Conservation (phyloP, 2,329 filamentous ascomycete species). For the Scleromitrula shiraiana region DNA sequence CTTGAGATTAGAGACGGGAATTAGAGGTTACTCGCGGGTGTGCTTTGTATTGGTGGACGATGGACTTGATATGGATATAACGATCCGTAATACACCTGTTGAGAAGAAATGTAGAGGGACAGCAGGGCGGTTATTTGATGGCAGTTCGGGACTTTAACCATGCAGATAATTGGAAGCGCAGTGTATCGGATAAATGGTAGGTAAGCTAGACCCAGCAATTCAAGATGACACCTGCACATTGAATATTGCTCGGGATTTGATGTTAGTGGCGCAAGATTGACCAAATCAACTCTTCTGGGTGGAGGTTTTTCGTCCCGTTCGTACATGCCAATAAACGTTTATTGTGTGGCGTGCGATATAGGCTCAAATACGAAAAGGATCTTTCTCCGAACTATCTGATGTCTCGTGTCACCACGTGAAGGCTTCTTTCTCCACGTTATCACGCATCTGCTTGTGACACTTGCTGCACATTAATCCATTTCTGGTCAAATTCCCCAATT, state of each 20-base stretch:
- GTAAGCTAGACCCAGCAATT: neutral
- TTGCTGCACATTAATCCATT: neutral
- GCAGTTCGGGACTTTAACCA: neutral
- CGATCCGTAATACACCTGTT: neutral
- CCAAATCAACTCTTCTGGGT: neutral
- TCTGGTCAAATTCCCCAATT: neutral
- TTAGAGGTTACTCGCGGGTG: neutral
- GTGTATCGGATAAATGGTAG: neutral
- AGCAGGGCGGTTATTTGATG: neutral
- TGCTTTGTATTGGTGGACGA: neutral
- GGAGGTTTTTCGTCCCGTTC: neutral
- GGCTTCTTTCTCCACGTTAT: conserved; percentile 4
- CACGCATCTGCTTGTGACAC: neutral
- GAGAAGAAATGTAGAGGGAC: neutral
- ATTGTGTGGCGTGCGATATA: neutral
- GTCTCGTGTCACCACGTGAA: conserved; percentile 2
- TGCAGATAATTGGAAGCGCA: neutral
- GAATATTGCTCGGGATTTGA: neutral
- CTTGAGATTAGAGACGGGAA: neutral
- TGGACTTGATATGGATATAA: neutral
- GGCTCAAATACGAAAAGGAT: neutral
- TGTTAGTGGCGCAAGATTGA: neutral
- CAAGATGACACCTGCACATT: neutral
- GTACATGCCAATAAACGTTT: neutral
- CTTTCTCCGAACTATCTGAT: neutral